These are phyloP conservation scores for Ceratocystis cubensis DNA, from an alignment of 2,329 filamentous ascomycete species.

Conservation along the genomic window DNA sequence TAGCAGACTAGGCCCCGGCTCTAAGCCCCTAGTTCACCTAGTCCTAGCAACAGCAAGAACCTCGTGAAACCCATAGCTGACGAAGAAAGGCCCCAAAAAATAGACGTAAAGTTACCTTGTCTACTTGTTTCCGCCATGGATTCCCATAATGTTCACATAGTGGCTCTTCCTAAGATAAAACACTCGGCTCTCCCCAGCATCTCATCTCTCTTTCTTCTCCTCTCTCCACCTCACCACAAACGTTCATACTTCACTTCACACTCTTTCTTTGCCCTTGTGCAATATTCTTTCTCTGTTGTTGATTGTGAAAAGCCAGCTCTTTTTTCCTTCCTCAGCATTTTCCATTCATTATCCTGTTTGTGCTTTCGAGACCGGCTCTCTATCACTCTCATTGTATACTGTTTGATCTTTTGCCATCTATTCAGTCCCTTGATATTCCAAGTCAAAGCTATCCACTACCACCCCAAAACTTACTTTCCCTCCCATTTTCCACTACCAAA, in stretches of 20 bases:
- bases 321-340: slow-evolving; percentile 13
- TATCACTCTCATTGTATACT: slow-evolving; percentile 18
- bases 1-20: background rate
- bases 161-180: slow-evolving; percentile 15
- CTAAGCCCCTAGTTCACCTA: background rate
- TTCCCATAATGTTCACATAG: background rate
- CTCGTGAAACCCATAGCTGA: slow-evolving; percentile 4
- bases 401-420: slow-evolving; percentile 7
- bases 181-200: background rate
- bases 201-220: slow-evolving; percentile 10
- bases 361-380: slow-evolving; percentile 21
- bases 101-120: background rate
- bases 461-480: slow-evolving; percentile 20
- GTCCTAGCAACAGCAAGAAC: background rate
- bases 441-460: slow-evolving; percentile 14
- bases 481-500: slow-evolving; percentile 21
- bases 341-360: slow-evolving; percentile 14
- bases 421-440: slow-evolving; percentile 11
- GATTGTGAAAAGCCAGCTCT: slow-evolving; percentile 17
- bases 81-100: background rate
- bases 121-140: slow-evolving; percentile 3
- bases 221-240: slow-evolving; percentile 10
- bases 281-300: slow-evolving; percentile 14
- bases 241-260: slow-evolving; percentile 17
- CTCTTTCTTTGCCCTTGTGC: slow-evolving; percentile 18